Evolutionary conservation across 306 rosid genomes (phyloP), one percentile per base, ranked within the genome.

Genomic region (Gynostemma pentaphyllum): DNA sequence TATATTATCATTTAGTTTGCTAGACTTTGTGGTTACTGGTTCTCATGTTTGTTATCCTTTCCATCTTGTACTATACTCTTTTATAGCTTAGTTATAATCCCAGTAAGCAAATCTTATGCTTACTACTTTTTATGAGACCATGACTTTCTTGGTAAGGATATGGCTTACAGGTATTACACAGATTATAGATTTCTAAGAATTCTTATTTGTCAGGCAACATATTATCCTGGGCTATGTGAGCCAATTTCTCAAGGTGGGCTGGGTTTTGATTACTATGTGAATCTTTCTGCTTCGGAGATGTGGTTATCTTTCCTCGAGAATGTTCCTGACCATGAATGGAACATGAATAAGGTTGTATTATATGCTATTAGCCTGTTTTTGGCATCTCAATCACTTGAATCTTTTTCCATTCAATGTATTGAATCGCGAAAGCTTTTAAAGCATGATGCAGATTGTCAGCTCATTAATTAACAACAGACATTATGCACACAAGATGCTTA

Each of bases 181-280:
- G 18, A 21, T 71, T 41, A 32, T 18, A 42, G 22, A 22, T 6
- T 66, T 72, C 68, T 63, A 63, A 63, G 28, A 27, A 28, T 12
- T 7, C 27, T 56, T 19, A 19, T 54, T 74, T 63, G 13, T 70
- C 82, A 92, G 98, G 92, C 94, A 71, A 86, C 95, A 32, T 84
- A 75, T 83, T 88, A 86, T 70, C 98, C 96, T 29, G 96, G 98
- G 59, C 64, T 88, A 50, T 88, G 96, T 68, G 95, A 92, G 74
- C 90, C 95, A 62, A 82, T 80, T 78, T 84, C 96, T 64, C 98
- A 92, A 82, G 98, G 98, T 64, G 98, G 98, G 68, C 64, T 92
- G 62, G 96, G 98, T 75, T 92, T 92, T 88, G 95, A 92, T 86
- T 92, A 83, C 77, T 82, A 70, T 68, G 94, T 92, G 78, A 92